Evolutionary conservation across 306 rosid genomes (phyloP), one percentile per base, ranked within the genome.

Genomic region (Trifolium dubium): DNA sequence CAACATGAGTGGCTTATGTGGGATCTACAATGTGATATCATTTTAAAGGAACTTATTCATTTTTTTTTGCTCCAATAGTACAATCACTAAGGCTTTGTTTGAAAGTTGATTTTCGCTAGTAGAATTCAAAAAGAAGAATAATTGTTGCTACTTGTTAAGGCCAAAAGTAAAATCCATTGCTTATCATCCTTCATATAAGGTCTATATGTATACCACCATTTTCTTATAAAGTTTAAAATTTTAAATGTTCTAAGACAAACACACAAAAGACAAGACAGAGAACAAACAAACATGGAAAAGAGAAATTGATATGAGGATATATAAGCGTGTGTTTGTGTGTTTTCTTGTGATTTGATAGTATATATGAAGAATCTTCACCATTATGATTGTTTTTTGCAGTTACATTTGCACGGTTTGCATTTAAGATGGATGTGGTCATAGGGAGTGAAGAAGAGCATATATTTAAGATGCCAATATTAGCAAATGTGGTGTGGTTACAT

Each of bases 401-500:
- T 30, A 50, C 39, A 30, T 19, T 23, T 18, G 51, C 11, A n/a
- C 3, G 12, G 68, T 11, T 79, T 28, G 77, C 80, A 83, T 62
- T 83, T 62, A 76, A 47, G 77, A 71, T 30, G 62, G 59, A 59
- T 41, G 58, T 14, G 51, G 64, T 32, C 17, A 17, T 23, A 43
- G 49, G 75, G 71, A 12, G 74, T 31, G 41, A 29, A 18, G 44
- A 43, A 41, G 64, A 35, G 50, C 64, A 64, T 55, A 83, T 64
- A 78, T 64, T 81, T 64, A 80, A 82, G 80, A 77, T 65, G 79
- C 75, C 75, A 78, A 44, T 61, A 80, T 34, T 49, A 74, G 78
- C 71, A 82, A 47, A 56, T 70, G 82, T 76, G 82, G 82, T 62
- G 69, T 72, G 79, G 72, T 78, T 78, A 49, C 78, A 84, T 84